These are phyloP conservation scores for Zymoseptoria crescenta DNA, from an alignment of 2,329 filamentous ascomycete species.

Conservation along the genomic window DNA sequence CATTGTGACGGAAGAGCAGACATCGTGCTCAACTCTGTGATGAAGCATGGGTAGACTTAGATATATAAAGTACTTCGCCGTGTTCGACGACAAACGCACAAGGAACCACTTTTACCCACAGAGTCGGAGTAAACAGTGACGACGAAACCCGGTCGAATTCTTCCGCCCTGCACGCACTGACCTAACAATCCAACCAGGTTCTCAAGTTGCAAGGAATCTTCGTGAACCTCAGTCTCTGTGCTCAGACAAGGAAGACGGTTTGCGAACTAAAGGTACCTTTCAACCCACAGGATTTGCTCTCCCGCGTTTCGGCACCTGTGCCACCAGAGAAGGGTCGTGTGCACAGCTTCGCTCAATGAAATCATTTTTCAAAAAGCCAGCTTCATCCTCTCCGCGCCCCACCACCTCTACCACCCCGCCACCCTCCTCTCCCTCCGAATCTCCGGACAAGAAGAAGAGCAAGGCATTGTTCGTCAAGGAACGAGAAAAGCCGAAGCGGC, in stretches of 20 bases:
- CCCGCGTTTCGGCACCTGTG: not conserved
- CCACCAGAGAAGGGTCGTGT: not conserved
- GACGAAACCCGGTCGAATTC: not conserved
- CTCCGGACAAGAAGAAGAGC: constrained; percentile 17
- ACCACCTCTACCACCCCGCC: not conserved
- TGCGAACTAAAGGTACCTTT: not conserved
- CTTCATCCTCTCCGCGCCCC: not conserved
- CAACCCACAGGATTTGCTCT: not conserved
- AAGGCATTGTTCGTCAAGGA: constrained; percentile 20
- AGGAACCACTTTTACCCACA: not conserved
- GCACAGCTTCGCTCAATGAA: not conserved
- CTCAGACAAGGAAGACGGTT: not conserved
- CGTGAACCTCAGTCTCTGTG: not conserved
- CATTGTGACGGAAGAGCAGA: not conserved
- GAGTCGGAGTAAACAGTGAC: not conserved
- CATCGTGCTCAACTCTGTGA: not conserved
- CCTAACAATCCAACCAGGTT: not conserved
- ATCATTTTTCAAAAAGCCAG: not conserved
- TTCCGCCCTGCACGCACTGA: not conserved
- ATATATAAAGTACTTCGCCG: not conserved
- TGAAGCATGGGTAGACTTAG: not conserved
- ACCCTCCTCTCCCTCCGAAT: not conserved
- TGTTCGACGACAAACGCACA: not conserved
- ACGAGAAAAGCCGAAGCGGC: constrained; percentile 18
- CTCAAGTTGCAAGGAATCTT: not conserved